Evolutionary conservation across 179 eudicot species (phyloP).

Genomic region (Patellifolia procumbens): DNA sequence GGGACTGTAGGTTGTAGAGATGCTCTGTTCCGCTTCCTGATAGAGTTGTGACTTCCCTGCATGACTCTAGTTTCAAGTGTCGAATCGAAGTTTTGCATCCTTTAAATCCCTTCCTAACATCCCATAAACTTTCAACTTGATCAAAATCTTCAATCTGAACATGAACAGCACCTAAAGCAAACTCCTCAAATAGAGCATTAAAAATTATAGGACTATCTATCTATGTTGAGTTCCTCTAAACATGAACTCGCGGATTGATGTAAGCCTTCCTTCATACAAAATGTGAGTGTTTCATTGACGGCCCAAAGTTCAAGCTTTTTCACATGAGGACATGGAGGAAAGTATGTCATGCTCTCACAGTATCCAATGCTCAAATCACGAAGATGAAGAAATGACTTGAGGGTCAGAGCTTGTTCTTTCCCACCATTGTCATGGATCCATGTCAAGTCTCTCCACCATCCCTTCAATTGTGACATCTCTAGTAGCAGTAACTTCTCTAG

Average conservation of each 20-base stretch:
- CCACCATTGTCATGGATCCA: background rate
- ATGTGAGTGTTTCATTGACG: background rate
- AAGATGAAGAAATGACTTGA: constrained; percentile 6
- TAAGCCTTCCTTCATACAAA: background rate
- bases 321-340: constrained; percentile 21
- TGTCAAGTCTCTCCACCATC: constrained; percentile 16
- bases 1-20: background rate
- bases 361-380: background rate
- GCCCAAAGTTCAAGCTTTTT: background rate
- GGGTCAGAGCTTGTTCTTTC: background rate
- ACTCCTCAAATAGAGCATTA: background rate
- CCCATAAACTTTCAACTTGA: background rate
- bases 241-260: too few species aligned
- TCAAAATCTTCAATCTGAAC: background rate
- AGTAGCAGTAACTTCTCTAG: constrained; percentile 6
- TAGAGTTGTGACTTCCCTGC: background rate
- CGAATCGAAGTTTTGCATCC: background rate
- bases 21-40: background rate
- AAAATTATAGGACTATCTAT: background rate
- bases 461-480: background rate
- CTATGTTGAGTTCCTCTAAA: background rate
- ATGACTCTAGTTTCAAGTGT: background rate
- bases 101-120: background rate
- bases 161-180: background rate
- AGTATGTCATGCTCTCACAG: background rate